A percentile compares a stretch with the other conserved stretches of the same genome.
phyloP scores from a whole-genome alignment of 2,329 filamentous ascomycete genomes.

The Hypoxylon sp. region DNA sequence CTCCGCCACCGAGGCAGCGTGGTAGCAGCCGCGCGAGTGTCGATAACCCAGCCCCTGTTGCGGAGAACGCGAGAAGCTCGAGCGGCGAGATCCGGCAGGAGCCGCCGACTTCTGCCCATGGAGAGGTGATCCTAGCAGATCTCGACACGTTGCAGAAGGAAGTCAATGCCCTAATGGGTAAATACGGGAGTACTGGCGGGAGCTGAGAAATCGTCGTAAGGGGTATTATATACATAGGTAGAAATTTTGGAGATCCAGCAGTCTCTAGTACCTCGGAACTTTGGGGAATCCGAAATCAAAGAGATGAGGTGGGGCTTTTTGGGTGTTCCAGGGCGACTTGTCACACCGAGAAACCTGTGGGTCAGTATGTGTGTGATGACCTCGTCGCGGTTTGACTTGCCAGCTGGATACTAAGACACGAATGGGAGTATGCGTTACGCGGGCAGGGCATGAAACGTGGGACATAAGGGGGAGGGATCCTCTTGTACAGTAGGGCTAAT shows the following conservation, averaged over 20 bases:
- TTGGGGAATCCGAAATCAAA: background rate
- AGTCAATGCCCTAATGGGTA: conserved; percentile 73
- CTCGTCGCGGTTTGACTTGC: no score
- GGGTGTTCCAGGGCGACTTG: no score
- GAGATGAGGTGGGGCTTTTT: background rate
- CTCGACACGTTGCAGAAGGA: conserved; percentile 78
- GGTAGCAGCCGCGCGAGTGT: conserved; percentile 60
- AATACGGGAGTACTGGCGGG: conserved; percentile 47
- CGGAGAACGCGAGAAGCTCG: conserved; percentile 42
- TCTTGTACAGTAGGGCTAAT: no score
- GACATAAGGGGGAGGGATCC: no score
- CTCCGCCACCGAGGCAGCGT: conserved; percentile 61
- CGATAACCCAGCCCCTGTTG: conserved; percentile 48
- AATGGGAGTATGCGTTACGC: no score
- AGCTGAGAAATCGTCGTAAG: conserved; percentile 3
- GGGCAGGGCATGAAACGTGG: no score
- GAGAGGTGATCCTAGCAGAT: conserved; percentile 76
- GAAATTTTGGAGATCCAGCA: conserved; percentile 2
- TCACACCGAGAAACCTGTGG: no score
- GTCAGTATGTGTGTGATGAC: no score
- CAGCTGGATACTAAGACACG: no score
- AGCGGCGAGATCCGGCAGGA: conserved; percentile 17
- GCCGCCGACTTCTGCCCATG: background rate
- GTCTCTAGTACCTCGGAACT: no score
- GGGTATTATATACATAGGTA: background rate